Evolutionary conservation across 2,329 filamentous ascomycete genomes (phyloP).

Genomic region (Ophiostoma sp.): DNA sequence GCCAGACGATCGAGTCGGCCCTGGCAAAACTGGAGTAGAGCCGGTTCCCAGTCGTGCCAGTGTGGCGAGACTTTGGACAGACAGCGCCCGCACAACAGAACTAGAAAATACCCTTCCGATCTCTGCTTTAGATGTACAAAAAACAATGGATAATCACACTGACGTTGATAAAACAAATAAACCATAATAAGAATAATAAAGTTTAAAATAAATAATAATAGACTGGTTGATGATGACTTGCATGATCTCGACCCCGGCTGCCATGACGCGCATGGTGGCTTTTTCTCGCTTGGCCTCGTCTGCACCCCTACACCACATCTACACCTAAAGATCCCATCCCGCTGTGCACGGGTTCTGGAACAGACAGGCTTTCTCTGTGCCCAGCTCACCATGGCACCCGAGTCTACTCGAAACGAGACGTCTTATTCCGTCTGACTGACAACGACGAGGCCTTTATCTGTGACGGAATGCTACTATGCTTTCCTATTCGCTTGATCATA

Average conservation of each 20-base stretch:
- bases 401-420: background rate
- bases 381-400: background rate
- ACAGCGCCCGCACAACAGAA: background rate
- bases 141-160: background rate
- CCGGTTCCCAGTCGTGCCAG: too few relatives aligned
- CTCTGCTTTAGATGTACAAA: background rate
- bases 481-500: background rate
- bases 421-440: background rate
- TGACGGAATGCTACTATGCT: background rate
- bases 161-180: too few relatives aligned
- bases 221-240: background rate
- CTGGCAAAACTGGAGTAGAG: conserved; percentile 27
- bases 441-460: background rate
- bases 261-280: conserved; percentile 10
- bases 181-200: too few relatives aligned
- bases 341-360: background rate
- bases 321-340: background rate
- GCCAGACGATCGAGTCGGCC: conserved; percentile 42
- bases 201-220: too few relatives aligned
- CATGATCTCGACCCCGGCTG: background rate
- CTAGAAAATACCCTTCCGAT: background rate
- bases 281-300: background rate
- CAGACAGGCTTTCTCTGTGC: background rate
- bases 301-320: background rate
- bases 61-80: too few relatives aligned